These are phyloP conservation scores for Rubroboletus satanas DNA, from an alignment of 768 basidiomycete genomes.

Conservation along the genomic window DNA sequence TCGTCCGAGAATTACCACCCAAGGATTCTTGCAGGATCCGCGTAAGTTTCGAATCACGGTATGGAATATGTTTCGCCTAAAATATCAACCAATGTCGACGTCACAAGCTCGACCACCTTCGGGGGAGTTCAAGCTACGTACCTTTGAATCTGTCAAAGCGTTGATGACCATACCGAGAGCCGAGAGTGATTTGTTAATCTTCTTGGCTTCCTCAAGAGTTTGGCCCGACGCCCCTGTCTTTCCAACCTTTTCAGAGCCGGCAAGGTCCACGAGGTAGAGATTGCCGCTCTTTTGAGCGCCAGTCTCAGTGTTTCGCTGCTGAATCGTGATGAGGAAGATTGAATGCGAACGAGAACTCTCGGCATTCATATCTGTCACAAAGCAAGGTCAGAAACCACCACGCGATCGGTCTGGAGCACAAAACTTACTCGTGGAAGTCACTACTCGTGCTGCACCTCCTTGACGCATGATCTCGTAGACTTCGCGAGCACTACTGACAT, in stretches of 20 bases:
- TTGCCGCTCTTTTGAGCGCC: slow-evolving; percentile 97
- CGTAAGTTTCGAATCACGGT: slow-evolving; percentile 98
- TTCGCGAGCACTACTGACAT: slow-evolving; percentile 91
- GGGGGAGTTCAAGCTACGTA: slow-evolving; percentile 30
- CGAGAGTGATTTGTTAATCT: slow-evolving; percentile 98
- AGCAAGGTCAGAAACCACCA: slow-evolving; percentile 1
- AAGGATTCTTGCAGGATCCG: slow-evolving; percentile 98
- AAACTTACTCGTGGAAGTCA: slow-evolving; percentile 86
- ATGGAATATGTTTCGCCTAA: slow-evolving; percentile 94
- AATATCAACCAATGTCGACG: neutral
- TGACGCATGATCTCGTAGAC: slow-evolving; percentile 99
- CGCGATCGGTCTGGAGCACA: neutral
- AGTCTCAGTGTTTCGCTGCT: slow-evolving; percentile 93
- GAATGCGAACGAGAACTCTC: slow-evolving; percentile 99
- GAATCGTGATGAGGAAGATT: slow-evolving; percentile 96
- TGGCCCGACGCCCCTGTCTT: slow-evolving; percentile 99
- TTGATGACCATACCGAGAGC: slow-evolving; percentile 99
- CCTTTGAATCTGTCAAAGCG: slow-evolving; percentile 94
- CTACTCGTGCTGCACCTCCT: slow-evolving; percentile 85
- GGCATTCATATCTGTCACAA: slow-evolving; percentile 89
- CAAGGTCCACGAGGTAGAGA: slow-evolving; percentile 94
- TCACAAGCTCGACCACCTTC: slow-evolving; percentile 1
- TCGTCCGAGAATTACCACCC: slow-evolving; percentile 91
- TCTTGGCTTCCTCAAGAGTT: slow-evolving; percentile 98
- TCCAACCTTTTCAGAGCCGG: slow-evolving; percentile 98